Evolutionary conservation across 345 rosid species (phyloP).

Genomic region (Eucalyptus camaldulensis): DNA sequence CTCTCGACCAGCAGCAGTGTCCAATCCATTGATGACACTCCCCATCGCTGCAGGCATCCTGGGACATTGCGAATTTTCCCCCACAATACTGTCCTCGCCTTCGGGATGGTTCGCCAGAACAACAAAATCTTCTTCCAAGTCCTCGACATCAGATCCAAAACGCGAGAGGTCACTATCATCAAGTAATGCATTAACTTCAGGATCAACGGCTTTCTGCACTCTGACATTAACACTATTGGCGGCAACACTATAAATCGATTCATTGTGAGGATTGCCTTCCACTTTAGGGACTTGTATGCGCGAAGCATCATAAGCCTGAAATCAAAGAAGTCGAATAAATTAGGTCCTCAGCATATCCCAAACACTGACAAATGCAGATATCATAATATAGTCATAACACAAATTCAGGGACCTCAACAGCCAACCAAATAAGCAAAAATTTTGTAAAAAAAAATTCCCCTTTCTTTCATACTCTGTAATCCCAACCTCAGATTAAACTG

Average conservation of each 20-base stretch:
- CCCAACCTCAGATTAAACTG: too few relatives aligned
- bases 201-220: constrained; percentile 56
- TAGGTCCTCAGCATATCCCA: not conserved
- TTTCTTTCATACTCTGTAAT: too few relatives aligned
- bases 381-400: not conserved
- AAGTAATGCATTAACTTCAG: constrained; percentile 77
- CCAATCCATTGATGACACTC: not conserved
- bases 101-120: constrained; percentile 49
- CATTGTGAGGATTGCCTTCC: constrained; percentile 16
- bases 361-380: not conserved
- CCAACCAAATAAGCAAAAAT: not conserved
- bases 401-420: not conserved
- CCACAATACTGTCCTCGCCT: constrained; percentile 14
- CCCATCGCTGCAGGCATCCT: constrained; percentile 3
- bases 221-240: constrained; percentile 49
- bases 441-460: too few relatives aligned
- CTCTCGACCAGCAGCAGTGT: not conserved
- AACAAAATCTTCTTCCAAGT: constrained; percentile 88
- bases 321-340: not conserved
- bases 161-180: constrained; percentile 69
- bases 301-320: constrained; percentile 91
- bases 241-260: constrained; percentile 41
- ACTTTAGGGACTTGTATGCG: constrained; percentile 35
- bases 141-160: constrained; percentile 79
- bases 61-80: constrained; percentile 3